These are phyloP conservation scores for Yamadazyma dendronema DNA, from an alignment of 1,139 yeast species.

Conservation along the genomic window DNA sequence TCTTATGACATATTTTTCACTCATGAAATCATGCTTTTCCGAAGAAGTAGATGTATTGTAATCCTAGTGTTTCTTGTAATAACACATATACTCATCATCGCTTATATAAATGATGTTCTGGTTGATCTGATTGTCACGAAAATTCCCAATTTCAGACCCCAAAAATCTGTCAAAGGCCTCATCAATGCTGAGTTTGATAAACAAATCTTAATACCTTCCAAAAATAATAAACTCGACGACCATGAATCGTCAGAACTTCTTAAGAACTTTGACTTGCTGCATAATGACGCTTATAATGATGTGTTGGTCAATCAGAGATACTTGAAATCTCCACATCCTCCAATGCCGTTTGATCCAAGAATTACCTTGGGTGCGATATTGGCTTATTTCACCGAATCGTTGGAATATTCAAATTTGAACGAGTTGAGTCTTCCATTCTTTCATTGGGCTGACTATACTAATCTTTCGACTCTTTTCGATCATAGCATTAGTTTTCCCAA, in stretches of 20 bases:
- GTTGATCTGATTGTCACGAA: slow-evolving; percentile 5
- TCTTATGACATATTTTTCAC: neutral
- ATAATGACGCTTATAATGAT: neutral
- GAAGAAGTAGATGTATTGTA: slow-evolving; percentile 20
- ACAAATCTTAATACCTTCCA: slow-evolving; percentile 6
- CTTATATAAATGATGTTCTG: slow-evolving; percentile 12
- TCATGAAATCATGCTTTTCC: slow-evolving; percentile 9
- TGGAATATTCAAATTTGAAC: slow-evolving; percentile 8
- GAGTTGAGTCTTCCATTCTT: slow-evolving; percentile 21
- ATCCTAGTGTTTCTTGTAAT: slow-evolving; percentile 16
- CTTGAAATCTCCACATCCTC: neutral
- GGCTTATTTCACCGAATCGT: slow-evolving; percentile 16
- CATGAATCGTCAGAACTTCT: neutral
- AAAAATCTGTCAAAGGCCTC: neutral
- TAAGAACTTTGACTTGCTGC: neutral
- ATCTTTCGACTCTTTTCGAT: slow-evolving; percentile 25
- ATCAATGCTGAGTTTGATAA: slow-evolving; percentile 2
- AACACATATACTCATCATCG: slow-evolving; percentile 18
- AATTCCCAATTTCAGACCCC: neutral
- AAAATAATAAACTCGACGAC: slow-evolving; percentile 4
- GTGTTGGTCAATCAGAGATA: neutral
- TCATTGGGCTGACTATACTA: slow-evolving; percentile 40
- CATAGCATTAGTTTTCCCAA: slow-evolving; percentile 16
- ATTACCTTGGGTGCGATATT: slow-evolving; percentile 29
- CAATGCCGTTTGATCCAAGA: slow-evolving; percentile 29